Percentiles rank a stretch among this genome's conserved stretches.
Conservation (phyloP, 345 rosid genomes). For the Rhizophora mangle region DNA sequence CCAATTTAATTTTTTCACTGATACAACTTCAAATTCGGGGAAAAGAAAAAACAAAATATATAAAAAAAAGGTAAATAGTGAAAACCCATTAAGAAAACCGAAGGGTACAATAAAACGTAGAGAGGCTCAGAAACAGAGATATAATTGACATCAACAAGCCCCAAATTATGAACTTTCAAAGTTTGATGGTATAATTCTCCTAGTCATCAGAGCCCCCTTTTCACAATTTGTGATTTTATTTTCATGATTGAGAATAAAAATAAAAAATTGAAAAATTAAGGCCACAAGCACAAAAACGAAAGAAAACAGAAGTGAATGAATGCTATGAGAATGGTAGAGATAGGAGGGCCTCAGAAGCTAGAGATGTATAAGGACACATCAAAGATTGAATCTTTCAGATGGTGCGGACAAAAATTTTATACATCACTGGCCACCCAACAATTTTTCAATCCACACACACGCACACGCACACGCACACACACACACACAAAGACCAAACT, state of each 20-base stretch:
- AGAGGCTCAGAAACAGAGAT: not conserved
- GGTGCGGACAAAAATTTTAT: slow-evolving; percentile 18
- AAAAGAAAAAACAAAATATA: not conserved
- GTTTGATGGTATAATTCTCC: slow-evolving; percentile 19
- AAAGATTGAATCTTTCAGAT: slow-evolving; percentile 15
- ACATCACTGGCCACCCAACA: slow-evolving; percentile 11
- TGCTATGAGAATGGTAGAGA: too few relatives aligned
- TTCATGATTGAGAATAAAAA: too few relatives aligned
- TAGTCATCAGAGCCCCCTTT: not conserved
- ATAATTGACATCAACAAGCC: slow-evolving; percentile 15
- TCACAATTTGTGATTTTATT: too few relatives aligned
- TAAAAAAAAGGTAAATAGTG: too few relatives aligned
- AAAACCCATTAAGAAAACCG: too few relatives aligned
- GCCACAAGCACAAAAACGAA: not conserved
- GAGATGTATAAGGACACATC: not conserved
- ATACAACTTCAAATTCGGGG: too few relatives aligned
- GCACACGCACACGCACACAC: too few relatives aligned
- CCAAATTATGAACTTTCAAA: slow-evolving; percentile 8
- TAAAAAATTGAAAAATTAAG: not conserved
- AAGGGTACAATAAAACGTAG: too few relatives aligned
- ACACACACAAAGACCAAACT: too few relatives aligned
- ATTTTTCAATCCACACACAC: too few relatives aligned
- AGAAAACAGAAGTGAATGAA: too few relatives aligned
- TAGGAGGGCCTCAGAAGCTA: slow-evolving; percentile 8
- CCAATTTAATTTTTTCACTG: too few relatives aligned